phyloP scores from a whole-genome alignment of 441 rosid species.

The Mallotus japonicus region DNA sequence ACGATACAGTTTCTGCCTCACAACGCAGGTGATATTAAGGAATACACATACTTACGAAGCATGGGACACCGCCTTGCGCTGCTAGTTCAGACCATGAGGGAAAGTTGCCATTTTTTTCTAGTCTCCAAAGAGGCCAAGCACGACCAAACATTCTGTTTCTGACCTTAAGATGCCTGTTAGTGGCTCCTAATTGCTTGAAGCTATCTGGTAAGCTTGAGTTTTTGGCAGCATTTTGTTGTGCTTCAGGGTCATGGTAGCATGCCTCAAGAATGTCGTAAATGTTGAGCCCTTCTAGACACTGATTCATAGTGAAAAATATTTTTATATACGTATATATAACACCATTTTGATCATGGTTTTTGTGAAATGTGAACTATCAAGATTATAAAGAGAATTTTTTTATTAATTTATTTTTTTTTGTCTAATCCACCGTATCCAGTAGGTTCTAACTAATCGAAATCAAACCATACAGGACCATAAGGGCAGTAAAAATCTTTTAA shows the following conservation, averaged over 20 bases:
- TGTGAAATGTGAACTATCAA: too few relatives aligned
- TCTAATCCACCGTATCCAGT: too few relatives aligned
- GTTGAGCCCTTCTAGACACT: constrained; percentile 39
- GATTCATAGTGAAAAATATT: background rate
- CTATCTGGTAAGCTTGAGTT: constrained; percentile 41
- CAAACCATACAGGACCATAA: too few relatives aligned
- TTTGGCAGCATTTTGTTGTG: constrained; percentile 1
- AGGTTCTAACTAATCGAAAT: too few relatives aligned
- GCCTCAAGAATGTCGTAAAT: constrained; percentile 49
- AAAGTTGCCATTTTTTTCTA: constrained; percentile 35
- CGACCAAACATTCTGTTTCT: constrained; percentile 64
- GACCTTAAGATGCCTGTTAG: constrained; percentile 43
- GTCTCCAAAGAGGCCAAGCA: constrained; percentile 54
- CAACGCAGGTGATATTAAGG: too few relatives aligned
- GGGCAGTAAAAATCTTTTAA: too few relatives aligned
- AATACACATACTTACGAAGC: constrained; percentile 34
- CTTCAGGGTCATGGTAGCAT: constrained; percentile 44
- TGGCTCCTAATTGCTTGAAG: constrained; percentile 46
- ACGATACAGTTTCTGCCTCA: too few relatives aligned
- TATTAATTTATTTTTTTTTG: too few relatives aligned
- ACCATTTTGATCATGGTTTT: too few relatives aligned
- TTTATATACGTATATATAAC: too few relatives aligned
- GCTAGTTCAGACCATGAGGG: constrained; percentile 43
- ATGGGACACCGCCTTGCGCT: constrained; percentile 21
- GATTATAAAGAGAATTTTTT: too few relatives aligned